Conservation (phyloP, 306 rosid genomes). For the Mucuna pruriens region DNA sequence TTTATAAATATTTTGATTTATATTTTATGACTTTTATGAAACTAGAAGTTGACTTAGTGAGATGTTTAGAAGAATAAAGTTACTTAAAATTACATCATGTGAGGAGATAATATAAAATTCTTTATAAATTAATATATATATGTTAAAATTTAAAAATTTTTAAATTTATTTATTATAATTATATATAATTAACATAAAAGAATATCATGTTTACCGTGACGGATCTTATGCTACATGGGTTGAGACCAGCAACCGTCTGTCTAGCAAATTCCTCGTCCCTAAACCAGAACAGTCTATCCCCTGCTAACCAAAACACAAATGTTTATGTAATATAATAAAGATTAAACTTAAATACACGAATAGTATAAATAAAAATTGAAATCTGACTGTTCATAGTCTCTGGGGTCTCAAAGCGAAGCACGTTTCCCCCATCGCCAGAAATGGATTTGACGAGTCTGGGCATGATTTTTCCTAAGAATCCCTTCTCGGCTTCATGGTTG, state of each 20-base stretch:
- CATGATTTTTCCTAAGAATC: conserved; percentile 46
- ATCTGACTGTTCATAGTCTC: conserved; percentile 57
- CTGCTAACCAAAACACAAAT: conserved; percentile 38
- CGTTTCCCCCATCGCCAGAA: neutral
- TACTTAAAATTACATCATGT: too few species aligned
- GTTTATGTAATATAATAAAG: neutral
- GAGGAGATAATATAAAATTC: too few species aligned
- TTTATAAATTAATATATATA: too few species aligned
- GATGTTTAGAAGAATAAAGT: too few species aligned
- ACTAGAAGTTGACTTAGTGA: too few species aligned
- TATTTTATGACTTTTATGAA: too few species aligned
- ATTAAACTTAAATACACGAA: neutral
- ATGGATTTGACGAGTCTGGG: conserved; percentile 58
- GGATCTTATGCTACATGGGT: conserved; percentile 62
- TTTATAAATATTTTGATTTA: too few species aligned
- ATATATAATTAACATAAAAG: too few species aligned
- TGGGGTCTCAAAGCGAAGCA: conserved; percentile 68
- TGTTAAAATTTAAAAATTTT: too few species aligned
- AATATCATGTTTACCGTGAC: too few species aligned
- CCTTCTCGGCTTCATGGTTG: conserved; percentile 20
- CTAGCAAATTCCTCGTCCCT: conserved; percentile 78
- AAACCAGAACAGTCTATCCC: conserved; percentile 81
- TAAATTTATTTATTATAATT: too few species aligned
- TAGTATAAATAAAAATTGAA: neutral
- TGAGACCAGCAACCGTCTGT: conserved; percentile 86